A percentile compares a stretch with the other conserved stretches of the same genome.
These are phyloP conservation scores for Glarea lozoyensis DNA, from an alignment of 495 filamentous ascomycete genomes.

Conservation along the genomic window DNA sequence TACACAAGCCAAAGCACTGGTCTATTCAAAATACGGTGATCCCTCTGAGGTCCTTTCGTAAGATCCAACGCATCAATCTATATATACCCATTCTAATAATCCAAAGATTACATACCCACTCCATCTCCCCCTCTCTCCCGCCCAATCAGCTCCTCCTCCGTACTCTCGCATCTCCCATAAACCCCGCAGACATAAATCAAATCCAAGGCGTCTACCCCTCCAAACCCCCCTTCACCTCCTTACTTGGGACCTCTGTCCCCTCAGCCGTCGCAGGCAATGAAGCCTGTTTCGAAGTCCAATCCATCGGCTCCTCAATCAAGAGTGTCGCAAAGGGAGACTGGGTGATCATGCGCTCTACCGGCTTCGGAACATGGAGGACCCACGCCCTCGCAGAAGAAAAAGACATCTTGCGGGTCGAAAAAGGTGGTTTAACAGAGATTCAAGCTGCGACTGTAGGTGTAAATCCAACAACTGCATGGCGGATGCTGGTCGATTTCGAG, in stretches of 20 bases:
- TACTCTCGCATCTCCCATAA: conserved; percentile 80
- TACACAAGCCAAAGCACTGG: conserved; percentile 88
- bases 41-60: conserved; percentile 73
- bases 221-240: conserved; percentile 61
- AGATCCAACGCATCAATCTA: conserved; percentile 9
- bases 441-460: conserved; percentile 82
- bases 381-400: conserved; percentile 61
- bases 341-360: conserved; percentile 74
- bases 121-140: conserved; percentile 70
- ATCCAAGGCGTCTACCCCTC: conserved; percentile 93
- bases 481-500: conserved; percentile 83
- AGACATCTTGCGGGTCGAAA: conserved; percentile 59
- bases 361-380: conserved; percentile 88
- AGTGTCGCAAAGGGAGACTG: conserved; percentile 65
- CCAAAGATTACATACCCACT: conserved; percentile 66
- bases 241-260: conserved; percentile 65
- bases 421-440: conserved; percentile 53
- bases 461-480: conserved; percentile 88
- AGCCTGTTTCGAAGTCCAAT: conserved; percentile 76
- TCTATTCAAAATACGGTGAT: conserved; percentile 78
- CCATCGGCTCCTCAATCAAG: conserved; percentile 47
- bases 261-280: conserved; percentile 81
- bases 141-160: conserved; percentile 54
- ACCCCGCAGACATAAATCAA: conserved; percentile 92
- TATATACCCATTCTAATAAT: conserved; percentile 1